Percentiles rank a stretch among this genome's conserved stretches.
phyloP scores from a whole-genome alignment of 148 eudicot species.

The Diospyros kaki region DNA sequence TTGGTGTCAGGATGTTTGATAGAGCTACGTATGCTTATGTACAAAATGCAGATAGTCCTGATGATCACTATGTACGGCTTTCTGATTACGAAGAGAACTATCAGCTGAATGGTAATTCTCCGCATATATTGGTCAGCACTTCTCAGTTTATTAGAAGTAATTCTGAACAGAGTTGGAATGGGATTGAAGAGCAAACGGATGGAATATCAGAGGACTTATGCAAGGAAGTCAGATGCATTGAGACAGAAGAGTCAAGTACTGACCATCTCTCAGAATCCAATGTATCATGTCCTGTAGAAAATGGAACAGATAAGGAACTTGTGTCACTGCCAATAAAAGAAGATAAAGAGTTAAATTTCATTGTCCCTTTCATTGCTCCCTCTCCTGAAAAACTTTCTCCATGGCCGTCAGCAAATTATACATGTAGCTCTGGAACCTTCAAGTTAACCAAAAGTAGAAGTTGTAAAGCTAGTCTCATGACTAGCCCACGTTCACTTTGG shows the following conservation, averaged over 20 bases:
- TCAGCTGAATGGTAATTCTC: slow-evolving; percentile 28
- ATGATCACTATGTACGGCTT: slow-evolving; percentile 42
- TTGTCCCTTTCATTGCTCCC: slow-evolving; percentile 18
- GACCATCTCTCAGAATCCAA: slow-evolving; percentile 13
- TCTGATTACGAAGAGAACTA: slow-evolving; percentile 49
- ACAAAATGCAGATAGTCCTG: slow-evolving; percentile 58
- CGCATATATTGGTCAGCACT: slow-evolving; percentile 22
- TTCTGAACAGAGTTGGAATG: slow-evolving; percentile 37
- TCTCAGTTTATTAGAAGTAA: slow-evolving; percentile 27
- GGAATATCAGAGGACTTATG: slow-evolving; percentile 51
- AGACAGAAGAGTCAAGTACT: slow-evolving; percentile 31
- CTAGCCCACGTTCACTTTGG: slow-evolving; percentile 24
- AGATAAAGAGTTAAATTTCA: slow-evolving; percentile 25
- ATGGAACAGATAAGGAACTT: slow-evolving; percentile 10
- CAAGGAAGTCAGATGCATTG: slow-evolving; percentile 83
- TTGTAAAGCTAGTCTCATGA: slow-evolving; percentile 32
- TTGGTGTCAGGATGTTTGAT: slow-evolving; percentile 33
- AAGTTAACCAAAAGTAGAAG: slow-evolving; percentile 41
- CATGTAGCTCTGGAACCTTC: slow-evolving; percentile 26
- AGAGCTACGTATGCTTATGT: slow-evolving; percentile 41
- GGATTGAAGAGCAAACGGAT: slow-evolving; percentile 30
- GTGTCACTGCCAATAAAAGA: slow-evolving; percentile 6
- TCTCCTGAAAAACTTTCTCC: slow-evolving; percentile 30
- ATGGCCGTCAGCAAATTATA: slow-evolving; percentile 20
- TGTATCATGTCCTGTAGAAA: slow-evolving; percentile 21